These are phyloP conservation scores for Thraustochytrium sp. DNA, from an alignment of 352 stramenopile genomes.

Conservation along the genomic window DNA sequence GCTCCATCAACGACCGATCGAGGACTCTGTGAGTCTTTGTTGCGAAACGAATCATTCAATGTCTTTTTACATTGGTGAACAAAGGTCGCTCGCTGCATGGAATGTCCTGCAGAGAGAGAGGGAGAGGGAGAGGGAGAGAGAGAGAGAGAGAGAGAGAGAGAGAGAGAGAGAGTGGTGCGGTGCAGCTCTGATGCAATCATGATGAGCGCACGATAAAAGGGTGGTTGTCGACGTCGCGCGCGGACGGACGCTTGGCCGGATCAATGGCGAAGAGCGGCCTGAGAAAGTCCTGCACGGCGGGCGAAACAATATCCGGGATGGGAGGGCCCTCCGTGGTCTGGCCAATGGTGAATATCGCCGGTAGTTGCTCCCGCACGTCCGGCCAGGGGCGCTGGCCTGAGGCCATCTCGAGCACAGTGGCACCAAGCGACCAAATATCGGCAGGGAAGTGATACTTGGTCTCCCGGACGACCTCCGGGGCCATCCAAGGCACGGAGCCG, in stretches of 20 bases:
- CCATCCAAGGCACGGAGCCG: constrained; percentile 77
- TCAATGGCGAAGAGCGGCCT: constrained; percentile 65
- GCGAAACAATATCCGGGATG: constrained; percentile 58
- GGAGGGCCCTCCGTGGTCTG: constrained; percentile 52
- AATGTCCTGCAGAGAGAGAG: too few species aligned
- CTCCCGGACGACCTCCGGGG: constrained; percentile 72
- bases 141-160: too few species aligned
- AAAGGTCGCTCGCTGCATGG: too few species aligned
- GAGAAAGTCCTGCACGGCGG: constrained; percentile 60
- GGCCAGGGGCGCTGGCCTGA: constrained; percentile 74
- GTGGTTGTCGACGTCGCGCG: not conserved
- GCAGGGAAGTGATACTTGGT: constrained; percentile 65
- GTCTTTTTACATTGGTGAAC: too few species aligned
- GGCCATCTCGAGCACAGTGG: constrained; percentile 76
- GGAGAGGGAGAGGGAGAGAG: too few species aligned
- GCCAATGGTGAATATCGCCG: constrained; percentile 54
- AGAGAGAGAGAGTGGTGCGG: too few species aligned
- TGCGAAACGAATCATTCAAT: too few species aligned
- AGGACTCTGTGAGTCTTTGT: too few species aligned
- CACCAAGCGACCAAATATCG: constrained; percentile 80
- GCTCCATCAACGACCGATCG: too few species aligned
- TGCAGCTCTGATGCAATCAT: too few species aligned
- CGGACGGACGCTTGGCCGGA: constrained; percentile 51
- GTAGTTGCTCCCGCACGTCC: constrained; percentile 47
- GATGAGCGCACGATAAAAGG: not conserved